Evolutionary conservation across 371 early-diverging fungal genomes (phyloP).

Genomic region (Dichotomocladium elegans): DNA sequence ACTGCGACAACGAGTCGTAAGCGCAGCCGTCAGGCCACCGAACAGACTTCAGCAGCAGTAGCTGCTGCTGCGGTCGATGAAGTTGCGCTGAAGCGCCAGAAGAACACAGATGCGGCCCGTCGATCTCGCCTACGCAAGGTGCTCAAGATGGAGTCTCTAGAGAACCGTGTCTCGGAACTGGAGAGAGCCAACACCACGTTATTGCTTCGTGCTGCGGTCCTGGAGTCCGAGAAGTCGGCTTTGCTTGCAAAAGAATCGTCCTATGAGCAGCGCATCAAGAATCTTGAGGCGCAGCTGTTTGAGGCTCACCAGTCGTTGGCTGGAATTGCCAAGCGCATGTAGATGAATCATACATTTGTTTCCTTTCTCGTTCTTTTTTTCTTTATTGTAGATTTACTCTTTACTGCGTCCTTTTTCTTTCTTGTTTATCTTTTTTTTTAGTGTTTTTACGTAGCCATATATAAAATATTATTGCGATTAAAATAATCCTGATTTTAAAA

Average conservation of each 20-base stretch:
- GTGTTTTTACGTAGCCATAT: not conserved
- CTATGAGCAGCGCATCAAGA: slow-evolving; percentile 54
- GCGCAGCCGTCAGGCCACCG: no score
- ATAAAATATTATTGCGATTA: no score
- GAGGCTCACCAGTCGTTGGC: slow-evolving; percentile 56
- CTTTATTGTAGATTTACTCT: not conserved
- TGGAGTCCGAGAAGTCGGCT: slow-evolving; percentile 60
- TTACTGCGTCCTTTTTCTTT: not conserved
- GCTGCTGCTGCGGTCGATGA: slow-evolving; percentile 31
- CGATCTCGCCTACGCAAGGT: slow-evolving; percentile 84
- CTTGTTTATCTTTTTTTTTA: not conserved
- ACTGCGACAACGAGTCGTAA: not conserved
- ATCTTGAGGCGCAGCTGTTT: slow-evolving; percentile 59
- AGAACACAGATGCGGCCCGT: slow-evolving; percentile 90
- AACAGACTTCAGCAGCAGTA: not conserved
- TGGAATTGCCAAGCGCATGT: slow-evolving; percentile 7
- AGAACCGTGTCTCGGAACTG: slow-evolving; percentile 65
- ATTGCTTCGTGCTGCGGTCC: slow-evolving; percentile 57
- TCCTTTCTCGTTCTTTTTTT: not conserved
- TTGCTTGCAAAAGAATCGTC: slow-evolving; percentile 54
- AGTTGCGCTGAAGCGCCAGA: slow-evolving; percentile 67
- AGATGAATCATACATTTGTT: slow-evolving; percentile 6
- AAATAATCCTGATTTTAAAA: no score
- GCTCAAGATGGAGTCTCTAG: slow-evolving; percentile 73
- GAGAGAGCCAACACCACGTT: slow-evolving; percentile 65